Percentiles rank a stretch among this genome's conserved stretches.
Evolutionary conservation across 495 filamentous ascomycete species (phyloP).

Genomic region (Wilcoxina mikolae): DNA sequence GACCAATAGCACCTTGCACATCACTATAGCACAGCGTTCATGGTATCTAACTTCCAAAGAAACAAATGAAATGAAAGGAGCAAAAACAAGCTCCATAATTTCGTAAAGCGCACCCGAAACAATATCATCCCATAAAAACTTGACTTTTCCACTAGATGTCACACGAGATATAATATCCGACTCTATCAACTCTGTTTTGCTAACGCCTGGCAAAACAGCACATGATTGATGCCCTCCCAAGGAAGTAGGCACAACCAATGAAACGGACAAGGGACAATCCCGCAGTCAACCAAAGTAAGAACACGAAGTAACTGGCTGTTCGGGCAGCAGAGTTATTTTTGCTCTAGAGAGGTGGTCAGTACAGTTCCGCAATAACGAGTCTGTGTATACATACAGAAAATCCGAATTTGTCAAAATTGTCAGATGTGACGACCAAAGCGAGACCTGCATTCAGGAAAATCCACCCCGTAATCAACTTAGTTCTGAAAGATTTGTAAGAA

Average conservation of each 20-base stretch:
- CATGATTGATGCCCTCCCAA: slow-evolving; percentile 80
- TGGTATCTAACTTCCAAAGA: too few relatives aligned
- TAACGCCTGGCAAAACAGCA: slow-evolving; percentile 86
- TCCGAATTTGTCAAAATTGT: slow-evolving; percentile 66
- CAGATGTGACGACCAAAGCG: slow-evolving; percentile 79
- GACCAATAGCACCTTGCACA: too few relatives aligned
- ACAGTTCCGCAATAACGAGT: slow-evolving; percentile 9
- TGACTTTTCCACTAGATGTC: not conserved
- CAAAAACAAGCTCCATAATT: too few relatives aligned
- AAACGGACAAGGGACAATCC: slow-evolving; percentile 71
- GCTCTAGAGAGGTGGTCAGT: slow-evolving; percentile 30
- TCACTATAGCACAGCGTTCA: too few relatives aligned
- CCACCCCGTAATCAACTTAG: slow-evolving; percentile 78
- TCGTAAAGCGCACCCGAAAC: not conserved
- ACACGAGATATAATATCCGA: not conserved
- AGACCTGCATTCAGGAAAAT: slow-evolving; percentile 85
- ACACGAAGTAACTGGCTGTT: slow-evolving; percentile 83
- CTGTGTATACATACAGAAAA: slow-evolving; percentile 54
- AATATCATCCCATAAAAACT: not conserved
- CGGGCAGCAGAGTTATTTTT: slow-evolving; percentile 43
- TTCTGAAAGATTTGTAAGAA: slow-evolving; percentile 98
- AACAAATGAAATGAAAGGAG: too few relatives aligned
- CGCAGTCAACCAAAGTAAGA: slow-evolving; percentile 82
- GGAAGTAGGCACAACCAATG: slow-evolving; percentile 83
- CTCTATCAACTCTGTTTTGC: not conserved